Evolutionary conservation across 441 rosid species (phyloP).

Genomic region (Populus hybrid): DNA sequence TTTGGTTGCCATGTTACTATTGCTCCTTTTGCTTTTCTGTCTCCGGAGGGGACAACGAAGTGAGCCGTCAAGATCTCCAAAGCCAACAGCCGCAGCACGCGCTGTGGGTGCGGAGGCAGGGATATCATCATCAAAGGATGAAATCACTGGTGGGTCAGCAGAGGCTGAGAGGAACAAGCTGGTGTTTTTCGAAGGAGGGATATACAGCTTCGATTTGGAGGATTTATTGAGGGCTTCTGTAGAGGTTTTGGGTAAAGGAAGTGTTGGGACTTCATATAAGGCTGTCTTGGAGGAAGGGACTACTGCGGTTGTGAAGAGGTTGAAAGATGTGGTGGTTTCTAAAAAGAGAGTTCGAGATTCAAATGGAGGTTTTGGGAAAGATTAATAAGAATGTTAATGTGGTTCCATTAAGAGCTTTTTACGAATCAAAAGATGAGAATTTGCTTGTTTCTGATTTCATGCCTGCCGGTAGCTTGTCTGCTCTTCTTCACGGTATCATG

Average conservation of each 20-base stretch:
- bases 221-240: constrained; percentile 91
- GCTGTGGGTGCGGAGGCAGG: constrained; percentile 51
- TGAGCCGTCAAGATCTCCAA: constrained; percentile 24
- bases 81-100: constrained; percentile 21
- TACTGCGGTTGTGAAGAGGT: constrained; percentile 82
- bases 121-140: constrained; percentile 87
- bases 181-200: constrained; percentile 78
- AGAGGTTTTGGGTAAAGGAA: constrained; percentile 92
- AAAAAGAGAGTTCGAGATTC: constrained; percentile 74
- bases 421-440: constrained; percentile 87
- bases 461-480: constrained; percentile 82
- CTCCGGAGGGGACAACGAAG: constrained; percentile 31
- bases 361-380: constrained; percentile 71
- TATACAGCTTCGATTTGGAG: constrained; percentile 82
- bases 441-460: constrained; percentile 79
- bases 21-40: constrained; percentile 47
- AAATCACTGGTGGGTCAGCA: constrained; percentile 62
- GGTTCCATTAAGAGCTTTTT: constrained; percentile 72
- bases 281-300: constrained; percentile 95
- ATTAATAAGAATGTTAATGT: constrained; percentile 65
- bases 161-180: constrained; percentile 65
- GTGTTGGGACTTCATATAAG: constrained; percentile 90
- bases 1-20: constrained; percentile 35
- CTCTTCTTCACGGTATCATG: constrained; percentile 80
- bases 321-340: constrained; percentile 67